phyloP scores from a whole-genome alignment of 2,329 filamentous ascomycete genomes.

The Ophiostoma populinum region DNA sequence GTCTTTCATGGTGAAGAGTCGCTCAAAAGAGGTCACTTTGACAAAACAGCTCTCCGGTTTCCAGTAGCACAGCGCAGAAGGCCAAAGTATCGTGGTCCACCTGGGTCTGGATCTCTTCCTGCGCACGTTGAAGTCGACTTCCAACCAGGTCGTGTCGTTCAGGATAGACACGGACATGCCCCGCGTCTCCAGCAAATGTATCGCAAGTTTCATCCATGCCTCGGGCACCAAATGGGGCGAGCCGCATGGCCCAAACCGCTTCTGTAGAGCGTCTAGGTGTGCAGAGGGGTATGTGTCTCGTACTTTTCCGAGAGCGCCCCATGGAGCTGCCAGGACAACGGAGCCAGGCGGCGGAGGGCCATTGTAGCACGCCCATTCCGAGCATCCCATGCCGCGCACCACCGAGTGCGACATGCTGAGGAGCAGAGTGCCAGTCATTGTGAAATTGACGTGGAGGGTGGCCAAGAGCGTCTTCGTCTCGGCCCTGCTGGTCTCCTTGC shows the following conservation, averaged over 20 bases:
- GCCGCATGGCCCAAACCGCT: too few species aligned
- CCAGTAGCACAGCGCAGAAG: constrained; percentile 34
- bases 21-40: constrained; percentile 4
- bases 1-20: constrained; percentile 8
- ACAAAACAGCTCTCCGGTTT: constrained; percentile 15
- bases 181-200: constrained; percentile 31
- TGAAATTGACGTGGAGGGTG: constrained; percentile 36
- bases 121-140: constrained; percentile 24
- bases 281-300: constrained; percentile 16
- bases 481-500: constrained; percentile 13
- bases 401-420: constrained; percentile 30
- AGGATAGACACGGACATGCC: constrained; percentile 28
- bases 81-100: constrained; percentile 34
- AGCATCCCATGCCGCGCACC: constrained; percentile 28
- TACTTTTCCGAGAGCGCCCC: constrained; percentile 30
- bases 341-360: constrained; percentile 24
- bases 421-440: constrained; percentile 36
- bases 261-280: neutral
- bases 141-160: constrained; percentile 31
- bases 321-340: constrained; percentile 35
- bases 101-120: too few species aligned
- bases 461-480: constrained; percentile 22
- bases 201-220: constrained; percentile 23
- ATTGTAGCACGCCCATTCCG: constrained; percentile 25
- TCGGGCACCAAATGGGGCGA: constrained; percentile 4